Evolutionary conservation across 2,329 filamentous ascomycete species (phyloP), one percentile per base, ranked within the genome.

Genomic region (Xylaria sp.): DNA sequence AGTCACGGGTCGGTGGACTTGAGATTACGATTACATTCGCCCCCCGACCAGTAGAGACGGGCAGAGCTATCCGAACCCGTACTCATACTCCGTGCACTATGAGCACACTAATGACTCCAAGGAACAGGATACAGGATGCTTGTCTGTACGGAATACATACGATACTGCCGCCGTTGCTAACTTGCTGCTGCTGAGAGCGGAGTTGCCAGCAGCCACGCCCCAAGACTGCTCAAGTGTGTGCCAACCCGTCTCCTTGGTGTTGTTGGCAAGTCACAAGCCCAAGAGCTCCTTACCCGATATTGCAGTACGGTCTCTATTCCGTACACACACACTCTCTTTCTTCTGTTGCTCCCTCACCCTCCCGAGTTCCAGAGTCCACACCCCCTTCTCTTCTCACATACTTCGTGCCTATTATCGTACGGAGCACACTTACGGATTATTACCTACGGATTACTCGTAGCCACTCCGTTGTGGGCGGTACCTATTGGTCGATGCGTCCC

Each of bases 1-100:
- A 73, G 71, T 73, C 71, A 73, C 71, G 69, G 68, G 69, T 64
- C 9, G 37, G 37, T 30, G 23, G 23, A 30, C 63, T 63, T 66
- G 66, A 60, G 63, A 67, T 66, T 68, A 69, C 35, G n/a, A 44
- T 30, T 46, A 30, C 18, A 23, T 49, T 49, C 23, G 47, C 47
- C 47, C 47, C 47, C 18, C 47, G 42, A 46, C 42, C 42, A 46
- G 10, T 42, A 42, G 11, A 4, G 11, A 42, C 23, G 23, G 23
- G 23, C 23, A 30, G 23, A 30, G 23, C 23, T 30, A 30, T 30
- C 23, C 23, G 23, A 30, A 30, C 23, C 4, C 23, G 23, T 30
- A 30, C 23, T 30, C 23, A 30, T 30, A 30, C 23, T 30, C 23
- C 23, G 23, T 30, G 23, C 23, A 30, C 23, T 30, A 30, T 5